Evolutionary conservation across 176 grass and related monocot genomes (phyloP).

Genomic region (Poa annua): DNA sequence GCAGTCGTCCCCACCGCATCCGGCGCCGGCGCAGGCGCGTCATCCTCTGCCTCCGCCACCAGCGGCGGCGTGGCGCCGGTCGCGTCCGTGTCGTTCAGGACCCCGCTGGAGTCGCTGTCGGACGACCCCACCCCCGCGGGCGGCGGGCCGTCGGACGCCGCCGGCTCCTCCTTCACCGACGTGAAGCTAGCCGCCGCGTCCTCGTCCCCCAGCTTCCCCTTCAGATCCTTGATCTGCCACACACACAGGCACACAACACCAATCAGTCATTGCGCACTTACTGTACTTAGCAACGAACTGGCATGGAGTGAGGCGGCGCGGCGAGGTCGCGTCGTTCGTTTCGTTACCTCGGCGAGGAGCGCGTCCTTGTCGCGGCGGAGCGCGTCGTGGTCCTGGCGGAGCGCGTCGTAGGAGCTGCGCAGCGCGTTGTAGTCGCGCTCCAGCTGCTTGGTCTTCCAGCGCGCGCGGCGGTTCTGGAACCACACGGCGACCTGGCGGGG

Average conservation of each 20-base stretch:
- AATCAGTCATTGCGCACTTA: constrained; percentile 23
- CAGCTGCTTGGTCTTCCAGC: constrained; percentile 95
- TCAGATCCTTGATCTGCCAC: constrained; percentile 70
- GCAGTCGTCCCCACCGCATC: not conserved
- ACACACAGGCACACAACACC: not conserved
- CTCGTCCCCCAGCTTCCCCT: constrained; percentile 64
- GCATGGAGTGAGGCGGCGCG: not conserved
- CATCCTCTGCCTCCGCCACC: constrained; percentile 13
- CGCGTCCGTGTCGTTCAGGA: constrained; percentile 56
- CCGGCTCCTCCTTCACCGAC: constrained; percentile 74
- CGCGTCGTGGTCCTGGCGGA: constrained; percentile 58
- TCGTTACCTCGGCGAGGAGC: constrained; percentile 57
- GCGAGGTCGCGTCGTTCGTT: not conserved
- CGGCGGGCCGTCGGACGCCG: constrained; percentile 48
- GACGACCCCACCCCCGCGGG: constrained; percentile 50
- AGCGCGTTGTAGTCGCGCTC: constrained; percentile 83
- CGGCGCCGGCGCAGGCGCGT: not conserved
- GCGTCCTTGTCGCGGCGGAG: constrained; percentile 63
- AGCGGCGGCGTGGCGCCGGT: constrained; percentile 22
- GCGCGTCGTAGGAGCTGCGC: constrained; percentile 52
- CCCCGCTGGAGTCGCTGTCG: constrained; percentile 78
- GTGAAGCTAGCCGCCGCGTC: constrained; percentile 56
- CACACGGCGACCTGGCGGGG: constrained; percentile 92
- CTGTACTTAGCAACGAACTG: not conserved
- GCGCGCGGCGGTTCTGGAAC: constrained; percentile 98